Conservation (phyloP, 2,329 filamentous ascomycete species). For the Pseudocercospora pini-densiflorae region DNA sequence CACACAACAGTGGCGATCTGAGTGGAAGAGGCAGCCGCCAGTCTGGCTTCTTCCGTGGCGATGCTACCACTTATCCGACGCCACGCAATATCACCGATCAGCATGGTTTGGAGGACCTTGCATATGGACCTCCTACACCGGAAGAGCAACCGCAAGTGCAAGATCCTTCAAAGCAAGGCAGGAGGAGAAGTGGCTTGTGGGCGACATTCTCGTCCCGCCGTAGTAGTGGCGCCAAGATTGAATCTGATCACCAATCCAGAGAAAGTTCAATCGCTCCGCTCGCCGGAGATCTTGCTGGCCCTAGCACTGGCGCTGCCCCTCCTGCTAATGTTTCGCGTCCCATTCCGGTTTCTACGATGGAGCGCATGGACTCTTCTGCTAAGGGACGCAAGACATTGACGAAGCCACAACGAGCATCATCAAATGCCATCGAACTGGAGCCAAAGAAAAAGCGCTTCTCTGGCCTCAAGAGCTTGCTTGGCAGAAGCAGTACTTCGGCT, state of each 20-base stretch:
- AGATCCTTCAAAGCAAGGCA: neutral
- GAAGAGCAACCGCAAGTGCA: conserved; percentile 20
- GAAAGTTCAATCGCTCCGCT: conserved; percentile 4
- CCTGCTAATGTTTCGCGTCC: neutral
- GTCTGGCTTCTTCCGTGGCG: conserved; percentile 32
- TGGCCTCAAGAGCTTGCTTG: conserved; percentile 49
- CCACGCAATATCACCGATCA: conserved; percentile 21
- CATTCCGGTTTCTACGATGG: neutral
- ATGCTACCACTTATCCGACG: neutral
- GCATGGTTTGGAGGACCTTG: conserved; percentile 28
- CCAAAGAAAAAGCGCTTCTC: conserved; percentile 52
- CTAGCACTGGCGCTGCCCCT: neutral
- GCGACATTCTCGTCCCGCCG: conserved; percentile 8
- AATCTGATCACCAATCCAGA: neutral
- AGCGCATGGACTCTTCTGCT: neutral
- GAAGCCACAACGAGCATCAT: conserved; percentile 38
- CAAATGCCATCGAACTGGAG: conserved; percentile 30
- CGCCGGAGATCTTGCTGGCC: neutral
- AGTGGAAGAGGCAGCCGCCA: conserved; percentile 15
- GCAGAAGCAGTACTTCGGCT: conserved; percentile 41
- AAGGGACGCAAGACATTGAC: conserved; percentile 29
- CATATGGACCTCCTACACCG: conserved; percentile 11
- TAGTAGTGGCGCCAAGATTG: conserved; percentile 3
- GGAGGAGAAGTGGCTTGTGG: conserved; percentile 2
- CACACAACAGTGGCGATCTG: conserved; percentile 13